Evolutionary conservation across 2,329 filamentous ascomycete species (phyloP), one percentile per base, ranked within the genome.

Genomic region (Aspergillus aculeatus): DNA sequence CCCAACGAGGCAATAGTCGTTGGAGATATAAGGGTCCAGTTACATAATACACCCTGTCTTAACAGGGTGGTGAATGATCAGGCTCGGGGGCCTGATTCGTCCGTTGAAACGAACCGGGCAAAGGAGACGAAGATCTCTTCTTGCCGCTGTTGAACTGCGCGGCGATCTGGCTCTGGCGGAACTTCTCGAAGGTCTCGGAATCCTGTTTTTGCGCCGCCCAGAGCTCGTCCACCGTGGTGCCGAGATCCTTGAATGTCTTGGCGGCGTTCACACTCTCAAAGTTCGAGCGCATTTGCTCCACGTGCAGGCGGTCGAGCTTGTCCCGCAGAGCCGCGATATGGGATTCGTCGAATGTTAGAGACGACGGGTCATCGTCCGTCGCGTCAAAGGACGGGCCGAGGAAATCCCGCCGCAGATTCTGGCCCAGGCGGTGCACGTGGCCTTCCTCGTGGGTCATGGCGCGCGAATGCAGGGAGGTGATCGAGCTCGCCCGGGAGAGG

Each of bases 391-490:
- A 77, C 3, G 82, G 78, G 16, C 80, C 78, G 48, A 89, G 77
- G 41, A 90, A 81, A 60, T 88, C 85, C 47, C 86, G 84, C 21
- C 87, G 84, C 49, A 90, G 79, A 63, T 84, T 82, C 68, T 90
- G 87, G 31, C 87, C 86, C 41, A 90, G 82, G 26, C 88, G 85
- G 68, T 89, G 88, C 66, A 90, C 83, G 32, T 84, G 84, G 32
- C 88, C 88, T 82, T 91, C 88, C 77, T 91, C 88, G 50, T 86
- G 82, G 0, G 83, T 83, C 61, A 89, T 83, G 23, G 84, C 85
- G 54, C 85, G 85, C 3, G 85, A 84, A 49, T 87, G 86, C 10
- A 90, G 81, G 2, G 84, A 88, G n/a, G 89, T 87, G 66, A 89
- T 86, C 1, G 85, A 88, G 66, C 83, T 84, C 63, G 85, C 82